A percentile compares a stretch with the other conserved stretches of the same genome.
These are phyloP conservation scores for Hyphopichia buzzinii DNA, from an alignment of 1,139 yeast species.

Conservation along the genomic window DNA sequence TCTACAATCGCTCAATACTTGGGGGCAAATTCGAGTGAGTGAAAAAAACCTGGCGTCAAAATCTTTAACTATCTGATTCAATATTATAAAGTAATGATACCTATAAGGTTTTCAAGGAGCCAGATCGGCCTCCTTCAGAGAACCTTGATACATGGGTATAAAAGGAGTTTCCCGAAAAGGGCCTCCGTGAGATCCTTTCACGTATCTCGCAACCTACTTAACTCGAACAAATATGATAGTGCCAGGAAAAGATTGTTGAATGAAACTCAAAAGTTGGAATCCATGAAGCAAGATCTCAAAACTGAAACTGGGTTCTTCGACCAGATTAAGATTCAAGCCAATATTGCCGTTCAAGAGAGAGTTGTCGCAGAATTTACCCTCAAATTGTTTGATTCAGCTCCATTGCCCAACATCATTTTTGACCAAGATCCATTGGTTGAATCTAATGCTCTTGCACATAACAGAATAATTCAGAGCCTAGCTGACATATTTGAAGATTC, in stretches of 20 bases:
- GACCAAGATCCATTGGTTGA: not conserved
- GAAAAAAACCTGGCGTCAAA: not conserved
- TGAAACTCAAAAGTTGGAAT: conserved; percentile 1
- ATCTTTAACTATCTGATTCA: too few relatives aligned
- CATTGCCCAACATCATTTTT: not conserved
- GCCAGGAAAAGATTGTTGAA: not conserved
- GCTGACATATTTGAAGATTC: not conserved
- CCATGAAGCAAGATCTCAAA: not conserved
- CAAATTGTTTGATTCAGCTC: not conserved
- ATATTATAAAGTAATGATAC: not conserved
- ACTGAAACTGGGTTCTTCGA: not conserved
- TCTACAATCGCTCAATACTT: conserved; percentile 10
- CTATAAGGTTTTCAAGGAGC: not conserved
- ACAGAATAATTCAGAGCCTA: not conserved
- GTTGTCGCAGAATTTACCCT: not conserved
- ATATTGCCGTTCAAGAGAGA: conserved; percentile 1
- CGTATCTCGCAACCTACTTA: not conserved
- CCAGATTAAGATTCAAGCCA: not conserved
- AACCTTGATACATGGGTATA: not conserved
- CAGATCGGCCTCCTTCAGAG: not conserved
- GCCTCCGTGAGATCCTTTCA: not conserved
- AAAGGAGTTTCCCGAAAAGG: not conserved
- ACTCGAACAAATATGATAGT: not conserved
- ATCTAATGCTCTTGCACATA: not conserved
- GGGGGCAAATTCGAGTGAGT: conserved; percentile 14